Base-by-base conservation (phyloP, 805 yeast genomes). In the Candida odintsovae region DNA sequence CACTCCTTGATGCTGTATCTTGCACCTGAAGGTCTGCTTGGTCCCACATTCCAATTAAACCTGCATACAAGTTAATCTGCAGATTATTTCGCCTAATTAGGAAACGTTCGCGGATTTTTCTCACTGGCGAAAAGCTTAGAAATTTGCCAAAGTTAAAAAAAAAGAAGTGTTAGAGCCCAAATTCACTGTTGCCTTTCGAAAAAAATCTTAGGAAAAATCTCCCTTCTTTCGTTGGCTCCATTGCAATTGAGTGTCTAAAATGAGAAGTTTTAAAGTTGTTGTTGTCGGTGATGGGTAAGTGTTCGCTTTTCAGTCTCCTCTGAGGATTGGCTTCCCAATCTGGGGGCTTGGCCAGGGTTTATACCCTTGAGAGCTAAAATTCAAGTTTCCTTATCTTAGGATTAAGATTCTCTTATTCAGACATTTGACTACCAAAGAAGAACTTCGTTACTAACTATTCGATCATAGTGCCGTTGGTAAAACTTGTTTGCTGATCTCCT, bases 201-300 rank as follows among this genome's bases (percentile, higher is more conserved):
- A 28, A 28, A 28, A 28, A 28, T 25, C 11, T 3, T 7, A 10
- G 12, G 8, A 28, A 28, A 13, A 12, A 5, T 28, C n/a, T 13
- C n/a, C 31, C n/a, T 28, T 28, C 31, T 4, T 28, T 13, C 7
- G n/a, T 13, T 28, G n/a, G 31, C 12, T 28, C 7, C n/a, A 4
- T 13, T 13, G 31, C 31, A 13, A 28, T 28, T 28, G 31, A 12
- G 12, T 10, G n/a, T 11, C 10, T 13, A 36, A 18, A 10, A 86
- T 87, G 95, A 83, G 89, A 73, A 81, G 89, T 52, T 84, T 90
- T 59, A 90, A 90, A 65, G 88, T 96, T 58, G 97, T 90, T 37
- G 95, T 90, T 44, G 90, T 90, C 37, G 97, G 97, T 54, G 97
- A 90, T 62, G 97, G 92, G 75, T 71, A 54, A 33, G 74, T 67